Percentiles rank a stretch among this genome's conserved stretches.
Evolutionary conservation across 2,329 filamentous ascomycete genomes (phyloP).

Genomic region (Pseudogymnoascus sp.): DNA sequence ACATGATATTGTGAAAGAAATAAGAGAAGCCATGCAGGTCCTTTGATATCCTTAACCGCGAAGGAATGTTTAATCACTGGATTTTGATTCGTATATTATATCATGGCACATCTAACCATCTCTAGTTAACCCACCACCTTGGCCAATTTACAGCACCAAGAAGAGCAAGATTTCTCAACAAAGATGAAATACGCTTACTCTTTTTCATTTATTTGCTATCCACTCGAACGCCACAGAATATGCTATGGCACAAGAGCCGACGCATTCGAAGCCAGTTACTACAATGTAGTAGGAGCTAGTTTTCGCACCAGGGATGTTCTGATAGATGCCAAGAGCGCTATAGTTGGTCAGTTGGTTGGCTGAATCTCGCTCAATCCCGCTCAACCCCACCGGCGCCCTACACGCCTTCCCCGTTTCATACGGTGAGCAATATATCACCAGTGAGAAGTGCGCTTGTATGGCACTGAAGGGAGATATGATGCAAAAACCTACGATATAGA

Average conservation of each 20-base stretch:
- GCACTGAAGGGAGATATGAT: background rate
- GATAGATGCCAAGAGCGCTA: conserved; percentile 12
- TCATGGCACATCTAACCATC: background rate
- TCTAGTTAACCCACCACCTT: background rate
- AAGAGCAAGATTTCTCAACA: conserved; percentile 15
- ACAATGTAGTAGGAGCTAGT: conserved; percentile 15
- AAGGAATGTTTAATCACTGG: background rate
- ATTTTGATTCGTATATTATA: background rate
- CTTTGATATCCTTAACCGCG: background rate
- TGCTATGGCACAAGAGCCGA: conserved; percentile 12
- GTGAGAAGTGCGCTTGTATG: background rate
- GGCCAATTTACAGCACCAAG: background rate
- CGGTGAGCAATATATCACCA: background rate
- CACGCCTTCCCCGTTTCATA: background rate
- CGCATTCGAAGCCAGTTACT: conserved; percentile 10
- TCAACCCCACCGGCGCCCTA: background rate
- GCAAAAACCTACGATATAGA: background rate
- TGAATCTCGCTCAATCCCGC: conserved; percentile 9
- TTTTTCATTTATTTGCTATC: conserved; percentile 9
- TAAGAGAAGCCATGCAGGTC: background rate
- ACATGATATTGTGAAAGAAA: background rate
- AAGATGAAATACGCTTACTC: conserved; percentile 3
- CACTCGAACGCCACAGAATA: conserved; percentile 13
- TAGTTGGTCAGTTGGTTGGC: conserved; percentile 11
- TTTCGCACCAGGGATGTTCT: conserved; percentile 12